Conservation (phyloP, 2,329 filamentous ascomycete species). For the Fusarium algeriense region DNA sequence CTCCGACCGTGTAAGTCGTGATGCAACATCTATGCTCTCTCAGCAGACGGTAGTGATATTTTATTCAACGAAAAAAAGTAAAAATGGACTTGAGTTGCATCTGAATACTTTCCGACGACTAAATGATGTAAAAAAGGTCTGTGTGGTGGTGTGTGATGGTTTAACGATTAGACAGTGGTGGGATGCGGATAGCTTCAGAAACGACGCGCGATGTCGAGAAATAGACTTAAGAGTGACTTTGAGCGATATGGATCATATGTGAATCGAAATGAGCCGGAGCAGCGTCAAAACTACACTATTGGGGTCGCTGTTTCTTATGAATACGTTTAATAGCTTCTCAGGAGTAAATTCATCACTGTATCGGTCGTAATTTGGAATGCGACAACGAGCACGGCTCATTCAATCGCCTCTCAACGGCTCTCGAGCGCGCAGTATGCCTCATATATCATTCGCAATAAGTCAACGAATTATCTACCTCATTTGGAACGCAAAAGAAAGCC, state of each 20-base stretch:
- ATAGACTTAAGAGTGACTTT: conserved; percentile 49
- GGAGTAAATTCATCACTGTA: conserved; percentile 10
- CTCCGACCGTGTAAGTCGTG: conserved; percentile 48
- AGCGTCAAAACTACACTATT: conserved; percentile 26
- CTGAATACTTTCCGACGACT: not conserved
- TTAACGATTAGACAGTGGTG: conserved; percentile 37
- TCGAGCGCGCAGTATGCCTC: conserved; percentile 24
- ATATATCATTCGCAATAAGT: conserved; percentile 34
- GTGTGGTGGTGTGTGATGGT: conserved; percentile 33
- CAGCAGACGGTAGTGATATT: not conserved
- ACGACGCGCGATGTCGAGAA: conserved; percentile 37
- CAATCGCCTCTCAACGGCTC: conserved; percentile 33
- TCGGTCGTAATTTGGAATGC: conserved; percentile 49
- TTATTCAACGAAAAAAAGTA: conserved; percentile 33
- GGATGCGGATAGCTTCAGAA: conserved; percentile 54
- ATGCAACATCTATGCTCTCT: conserved; percentile 25
- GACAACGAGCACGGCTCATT: conserved; percentile 47
- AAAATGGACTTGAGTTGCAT: conserved; percentile 21
- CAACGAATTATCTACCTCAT: conserved; percentile 23
- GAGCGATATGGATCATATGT: conserved; percentile 18
- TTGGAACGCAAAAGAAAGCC: conserved; percentile 42
- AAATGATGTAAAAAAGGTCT: not conserved
- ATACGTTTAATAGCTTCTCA: conserved; percentile 25
- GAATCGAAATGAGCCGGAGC: conserved; percentile 14
- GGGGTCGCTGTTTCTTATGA: conserved; percentile 30